Evolutionary conservation across 306 rosid genomes (phyloP).

Genomic region (Castanea crenata): DNA sequence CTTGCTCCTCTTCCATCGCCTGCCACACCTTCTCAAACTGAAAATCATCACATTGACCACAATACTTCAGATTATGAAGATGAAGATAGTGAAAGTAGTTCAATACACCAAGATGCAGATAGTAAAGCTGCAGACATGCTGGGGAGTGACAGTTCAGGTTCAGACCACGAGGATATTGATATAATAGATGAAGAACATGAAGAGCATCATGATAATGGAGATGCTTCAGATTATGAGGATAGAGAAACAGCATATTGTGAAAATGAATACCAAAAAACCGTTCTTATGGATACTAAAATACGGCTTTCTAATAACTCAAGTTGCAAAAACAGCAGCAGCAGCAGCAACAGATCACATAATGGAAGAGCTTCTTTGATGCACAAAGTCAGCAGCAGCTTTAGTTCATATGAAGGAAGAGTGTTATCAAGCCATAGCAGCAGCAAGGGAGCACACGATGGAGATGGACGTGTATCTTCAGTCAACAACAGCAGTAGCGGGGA

Average conservation of each 20-base stretch:
- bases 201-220: not conserved
- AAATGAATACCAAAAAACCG: conserved; percentile 18
- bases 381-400: conserved; percentile 19
- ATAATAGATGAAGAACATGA: not conserved
- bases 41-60: not conserved
- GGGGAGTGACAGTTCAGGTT: too few relatives aligned
- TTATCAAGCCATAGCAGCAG: conserved; percentile 24
- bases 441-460: conserved; percentile 13
- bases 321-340: conserved; percentile 17
- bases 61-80: conserved; percentile 12
- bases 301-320: conserved; percentile 26
- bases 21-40: conserved; percentile 7
- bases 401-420: conserved; percentile 29
- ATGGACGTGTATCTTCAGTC: not conserved
- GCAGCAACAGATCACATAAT: conserved; percentile 27
- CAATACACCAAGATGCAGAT: too few relatives aligned
- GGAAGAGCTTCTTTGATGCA: not conserved
- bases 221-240: conserved; percentile 4
- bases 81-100: not conserved
- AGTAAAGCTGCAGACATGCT: too few relatives aligned
- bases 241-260: conserved; percentile 12
- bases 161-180: too few relatives aligned
- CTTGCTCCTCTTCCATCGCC: conserved; percentile 18
- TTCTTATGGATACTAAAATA: conserved; percentile 19
- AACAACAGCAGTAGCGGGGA: not conserved